phyloP scores from a whole-genome alignment of 495 filamentous ascomycete genomes.

The Darksidea phi region DNA sequence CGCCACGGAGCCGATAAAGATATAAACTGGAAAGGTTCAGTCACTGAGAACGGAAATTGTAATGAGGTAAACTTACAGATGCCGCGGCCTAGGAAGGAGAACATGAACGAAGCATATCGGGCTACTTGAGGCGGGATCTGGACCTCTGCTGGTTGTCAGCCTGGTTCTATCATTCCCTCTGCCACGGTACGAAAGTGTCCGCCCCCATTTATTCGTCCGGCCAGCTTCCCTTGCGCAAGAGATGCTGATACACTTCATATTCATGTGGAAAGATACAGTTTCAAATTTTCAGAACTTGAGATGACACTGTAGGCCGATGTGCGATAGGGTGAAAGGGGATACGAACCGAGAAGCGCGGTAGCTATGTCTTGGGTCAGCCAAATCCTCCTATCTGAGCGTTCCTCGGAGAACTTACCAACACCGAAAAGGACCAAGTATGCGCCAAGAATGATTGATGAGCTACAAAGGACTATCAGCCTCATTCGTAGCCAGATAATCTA shows the following conservation, averaged over 20 bases:
- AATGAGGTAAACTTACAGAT: slow-evolving; percentile 65
- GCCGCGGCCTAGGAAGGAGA: slow-evolving; percentile 93
- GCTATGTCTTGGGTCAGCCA: slow-evolving; percentile 43
- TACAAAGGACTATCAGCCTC: slow-evolving; percentile 35
- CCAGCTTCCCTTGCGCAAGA: too few relatives aligned
- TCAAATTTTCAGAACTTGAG: too few relatives aligned
- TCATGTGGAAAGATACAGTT: too few relatives aligned
- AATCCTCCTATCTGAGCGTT: background rate
- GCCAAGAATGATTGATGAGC: slow-evolving; percentile 71
- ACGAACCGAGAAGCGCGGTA: slow-evolving; percentile 57
- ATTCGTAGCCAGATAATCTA: background rate
- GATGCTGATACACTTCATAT: too few relatives aligned
- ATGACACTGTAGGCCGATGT: too few relatives aligned
- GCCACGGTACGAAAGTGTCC: too few relatives aligned
- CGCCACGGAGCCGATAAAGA: slow-evolving; percentile 86
- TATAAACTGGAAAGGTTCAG: slow-evolving; percentile 67
- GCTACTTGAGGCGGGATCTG: slow-evolving; percentile 91
- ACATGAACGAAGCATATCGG: slow-evolving; percentile 94
- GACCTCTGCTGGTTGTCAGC: slow-evolving; percentile 60
- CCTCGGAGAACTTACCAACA: slow-evolving; percentile 57
- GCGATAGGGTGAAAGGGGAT: too few relatives aligned
- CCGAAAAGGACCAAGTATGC: slow-evolving; percentile 89
- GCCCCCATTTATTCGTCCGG: too few relatives aligned
- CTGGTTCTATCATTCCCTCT: background rate
- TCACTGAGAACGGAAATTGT: slow-evolving; percentile 17